phyloP scores from a whole-genome alignment of 2,329 filamentous ascomycete genomes.

The Alternaria ventricosa region DNA sequence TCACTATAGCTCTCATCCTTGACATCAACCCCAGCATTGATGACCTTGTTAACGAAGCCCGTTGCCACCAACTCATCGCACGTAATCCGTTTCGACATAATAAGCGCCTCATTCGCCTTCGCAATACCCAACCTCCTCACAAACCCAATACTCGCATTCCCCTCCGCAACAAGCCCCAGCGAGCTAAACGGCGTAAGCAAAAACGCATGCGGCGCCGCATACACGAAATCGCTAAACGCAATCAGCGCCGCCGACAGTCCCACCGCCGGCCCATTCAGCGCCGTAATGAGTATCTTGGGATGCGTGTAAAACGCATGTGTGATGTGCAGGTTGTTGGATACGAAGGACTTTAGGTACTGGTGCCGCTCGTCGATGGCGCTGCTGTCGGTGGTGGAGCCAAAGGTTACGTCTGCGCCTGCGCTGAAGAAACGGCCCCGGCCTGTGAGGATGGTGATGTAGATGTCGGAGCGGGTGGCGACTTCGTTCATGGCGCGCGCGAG shows the following conservation, averaged over 20 bases:
- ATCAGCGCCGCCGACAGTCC: conserved; percentile 86
- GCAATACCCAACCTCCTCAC: conserved; percentile 79
- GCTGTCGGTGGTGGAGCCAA: conserved; percentile 54
- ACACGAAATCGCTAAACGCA: conserved; percentile 90
- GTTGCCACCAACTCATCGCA: conserved; percentile 74
- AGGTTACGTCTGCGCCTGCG: conserved; percentile 83
- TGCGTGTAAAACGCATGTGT: conserved; percentile 91
- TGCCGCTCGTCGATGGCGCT: conserved; percentile 51
- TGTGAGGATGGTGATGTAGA: conserved; percentile 83
- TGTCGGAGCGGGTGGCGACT: conserved; percentile 77
- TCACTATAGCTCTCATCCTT: conserved; percentile 61
- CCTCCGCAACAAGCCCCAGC: conserved; percentile 88
- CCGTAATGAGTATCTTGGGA: conserved; percentile 89
- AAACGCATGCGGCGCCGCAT: conserved; percentile 79
- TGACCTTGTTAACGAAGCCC: conserved; percentile 87
- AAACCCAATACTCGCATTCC: conserved; percentile 78
- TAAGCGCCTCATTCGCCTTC: conserved; percentile 88
- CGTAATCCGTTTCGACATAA: conserved; percentile 82
- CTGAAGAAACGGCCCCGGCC: conserved; percentile 85
- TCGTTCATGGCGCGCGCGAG: conserved; percentile 77
- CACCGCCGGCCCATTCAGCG: conserved; percentile 89
- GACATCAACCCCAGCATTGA: conserved; percentile 60
- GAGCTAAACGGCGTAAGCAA: conserved; percentile 91
- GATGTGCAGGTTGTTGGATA: conserved; percentile 85
- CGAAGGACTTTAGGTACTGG: conserved; percentile 75